Evolutionary conservation across 805 yeast genomes (phyloP).

Genomic region (Vanderwaltozyma polyspora): DNA sequence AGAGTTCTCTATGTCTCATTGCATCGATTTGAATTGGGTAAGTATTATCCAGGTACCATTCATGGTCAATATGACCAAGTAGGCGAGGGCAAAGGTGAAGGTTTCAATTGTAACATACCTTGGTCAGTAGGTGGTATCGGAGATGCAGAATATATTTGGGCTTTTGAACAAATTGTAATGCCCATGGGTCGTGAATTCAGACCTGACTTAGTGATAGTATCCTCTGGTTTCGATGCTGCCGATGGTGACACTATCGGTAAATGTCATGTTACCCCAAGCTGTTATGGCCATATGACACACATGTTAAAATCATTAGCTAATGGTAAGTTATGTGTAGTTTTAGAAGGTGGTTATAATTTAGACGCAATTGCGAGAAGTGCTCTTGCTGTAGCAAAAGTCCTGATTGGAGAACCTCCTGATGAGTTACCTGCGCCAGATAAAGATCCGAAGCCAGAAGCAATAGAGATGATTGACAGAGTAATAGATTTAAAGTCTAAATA

Average conservation of each 20-base stretch:
- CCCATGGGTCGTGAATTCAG: conserved; percentile 82
- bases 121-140: conserved; percentile 90
- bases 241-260: conserved; percentile 96
- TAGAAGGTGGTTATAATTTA: conserved; percentile 94
- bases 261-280: conserved; percentile 89
- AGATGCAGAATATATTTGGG: conserved; percentile 90
- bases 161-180: conserved; percentile 77
- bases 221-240: conserved; percentile 97
- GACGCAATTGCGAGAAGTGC: conserved; percentile 88
- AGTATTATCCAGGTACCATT: conserved; percentile 85
- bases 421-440: conserved; percentile 38
- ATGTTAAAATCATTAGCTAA: conserved; percentile 75
- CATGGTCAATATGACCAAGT: conserved; percentile 73
- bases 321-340: conserved; percentile 77
- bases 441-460: conserved; percentile 64
- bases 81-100: conserved; percentile 80
- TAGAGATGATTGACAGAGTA: conserved; percentile 74
- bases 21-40: conserved; percentile 86
- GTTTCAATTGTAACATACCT: conserved; percentile 80
- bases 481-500: conserved; percentile 66
- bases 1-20: conserved; percentile 82
- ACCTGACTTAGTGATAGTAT: conserved; percentile 86
- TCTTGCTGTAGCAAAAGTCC: conserved; percentile 78
- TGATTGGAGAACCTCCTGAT: conserved; percentile 93
- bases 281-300: conserved; percentile 94